Evolutionary conservation across 495 filamentous ascomycete genomes (phyloP).

Genomic region (Penicillium ochrochloron): DNA sequence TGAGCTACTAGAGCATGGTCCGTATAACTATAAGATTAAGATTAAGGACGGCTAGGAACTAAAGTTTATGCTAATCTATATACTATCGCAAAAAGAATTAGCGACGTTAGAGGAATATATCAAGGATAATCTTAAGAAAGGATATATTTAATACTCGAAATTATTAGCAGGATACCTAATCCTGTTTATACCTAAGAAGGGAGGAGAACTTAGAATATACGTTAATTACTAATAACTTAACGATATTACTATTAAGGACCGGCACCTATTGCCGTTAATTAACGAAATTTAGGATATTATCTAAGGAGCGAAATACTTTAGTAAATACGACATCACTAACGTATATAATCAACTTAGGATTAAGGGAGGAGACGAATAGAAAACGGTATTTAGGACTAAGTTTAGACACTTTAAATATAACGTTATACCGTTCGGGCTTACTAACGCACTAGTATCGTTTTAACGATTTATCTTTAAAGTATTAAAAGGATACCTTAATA

Average conservation of each 20-base stretch:
- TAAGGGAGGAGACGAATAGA: conserved; percentile 21
- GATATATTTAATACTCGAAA: not conserved
- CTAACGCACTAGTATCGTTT: conserved; percentile 21
- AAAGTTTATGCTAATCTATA: not conserved
- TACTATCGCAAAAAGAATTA: conserved; percentile 7
- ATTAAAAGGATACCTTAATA: not conserved
- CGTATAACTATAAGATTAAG: not conserved
- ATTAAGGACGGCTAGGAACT: not conserved
- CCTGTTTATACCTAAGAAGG: conserved; percentile 37
- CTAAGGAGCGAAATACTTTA: conserved; percentile 27
- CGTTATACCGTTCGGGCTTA: conserved; percentile 26
- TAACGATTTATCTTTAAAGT: conserved; percentile 6
- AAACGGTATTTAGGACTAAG: conserved; percentile 27
- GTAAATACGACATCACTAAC: conserved; percentile 32
- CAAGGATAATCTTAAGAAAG: conserved; percentile 6
- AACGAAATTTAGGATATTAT: conserved; percentile 27
- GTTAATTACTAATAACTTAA: conserved; percentile 35
- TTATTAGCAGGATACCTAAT: conserved; percentile 13
- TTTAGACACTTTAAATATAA: conserved; percentile 23
- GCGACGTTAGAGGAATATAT: conserved; percentile 13
- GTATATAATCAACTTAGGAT: conserved; percentile 23
- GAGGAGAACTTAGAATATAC: conserved; percentile 26
- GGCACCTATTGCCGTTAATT: conserved; percentile 28
- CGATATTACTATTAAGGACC: conserved; percentile 31
- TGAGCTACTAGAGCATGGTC: conserved; percentile 8